These are phyloP conservation scores for Cadophora malorum DNA, from an alignment of 2,329 filamentous ascomycete genomes.

Conservation along the genomic window DNA sequence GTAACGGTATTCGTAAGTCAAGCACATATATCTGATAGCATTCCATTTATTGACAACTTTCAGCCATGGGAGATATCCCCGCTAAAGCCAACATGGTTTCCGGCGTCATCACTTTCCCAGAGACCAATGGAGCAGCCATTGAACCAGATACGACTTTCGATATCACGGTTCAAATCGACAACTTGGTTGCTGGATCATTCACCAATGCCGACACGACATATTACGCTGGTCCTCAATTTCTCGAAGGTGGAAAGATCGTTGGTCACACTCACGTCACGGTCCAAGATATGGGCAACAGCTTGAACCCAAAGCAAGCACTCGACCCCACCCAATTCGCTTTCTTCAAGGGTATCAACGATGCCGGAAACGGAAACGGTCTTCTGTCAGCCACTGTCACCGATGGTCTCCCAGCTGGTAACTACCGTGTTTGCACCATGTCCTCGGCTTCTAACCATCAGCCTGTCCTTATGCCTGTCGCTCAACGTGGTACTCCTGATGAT, in stretches of 20 bases:
- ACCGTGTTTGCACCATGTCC: conserved; percentile 54
- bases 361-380: conserved; percentile 49
- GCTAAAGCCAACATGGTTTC: conserved; percentile 46
- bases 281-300: conserved; percentile 46
- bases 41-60: conserved; percentile 12
- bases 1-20: conserved; percentile 55
- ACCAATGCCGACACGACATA: conserved; percentile 50
- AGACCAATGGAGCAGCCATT: conserved; percentile 35
- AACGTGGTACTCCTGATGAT: conserved; percentile 53
- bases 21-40: neutral
- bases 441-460: conserved; percentile 52
- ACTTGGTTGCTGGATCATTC: conserved; percentile 48
- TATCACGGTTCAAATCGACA: conserved; percentile 46
- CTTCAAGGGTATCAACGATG: conserved; percentile 52
- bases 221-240: conserved; percentile 49
- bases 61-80: conserved; percentile 47
- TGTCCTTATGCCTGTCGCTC: conserved; percentile 53
- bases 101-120: conserved; percentile 42
- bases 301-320: conserved; percentile 44
- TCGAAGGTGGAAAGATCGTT: conserved; percentile 45
- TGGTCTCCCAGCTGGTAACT: conserved; percentile 51
- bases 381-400: conserved; percentile 48
- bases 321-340: conserved; percentile 48
- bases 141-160: conserved; percentile 43
- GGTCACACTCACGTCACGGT: conserved; percentile 52